Conservation (phyloP, 2,329 filamentous ascomycete species). For the Rutstroemia sp. region DNA sequence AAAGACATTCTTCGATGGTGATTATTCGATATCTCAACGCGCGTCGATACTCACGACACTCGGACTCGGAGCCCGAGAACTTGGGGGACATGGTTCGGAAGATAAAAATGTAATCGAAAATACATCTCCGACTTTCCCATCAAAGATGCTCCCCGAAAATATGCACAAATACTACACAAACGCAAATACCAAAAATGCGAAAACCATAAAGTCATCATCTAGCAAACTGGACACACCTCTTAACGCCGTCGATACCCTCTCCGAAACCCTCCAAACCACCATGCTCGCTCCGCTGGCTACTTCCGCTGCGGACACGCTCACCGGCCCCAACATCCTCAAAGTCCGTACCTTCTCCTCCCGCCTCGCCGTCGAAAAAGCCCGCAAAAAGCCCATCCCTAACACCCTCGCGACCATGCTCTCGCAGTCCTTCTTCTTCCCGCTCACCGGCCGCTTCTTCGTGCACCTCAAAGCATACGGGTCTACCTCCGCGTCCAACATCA, state of each 20-base stretch:
- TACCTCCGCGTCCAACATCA: slow-evolving; percentile 43
- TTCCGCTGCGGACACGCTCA: slow-evolving; percentile 68
- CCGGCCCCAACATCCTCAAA: slow-evolving; percentile 79
- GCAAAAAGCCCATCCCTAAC: slow-evolving; percentile 58
- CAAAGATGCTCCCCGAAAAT: slow-evolving; percentile 66
- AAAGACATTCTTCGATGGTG: slow-evolving; percentile 80
- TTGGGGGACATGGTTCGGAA: slow-evolving; percentile 63
- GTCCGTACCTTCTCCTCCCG: slow-evolving; percentile 81
- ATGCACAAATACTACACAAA: slow-evolving; percentile 64
- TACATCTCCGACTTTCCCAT: slow-evolving; percentile 55
- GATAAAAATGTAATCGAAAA: slow-evolving; percentile 28
- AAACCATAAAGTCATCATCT: neutral
- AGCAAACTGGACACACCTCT: neutral
- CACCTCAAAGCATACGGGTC: slow-evolving; percentile 46
- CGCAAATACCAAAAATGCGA: slow-evolving; percentile 23
- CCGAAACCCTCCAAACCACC: slow-evolving; percentile 57
- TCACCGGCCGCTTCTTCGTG: slow-evolving; percentile 73
- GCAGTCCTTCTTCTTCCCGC: slow-evolving; percentile 75
- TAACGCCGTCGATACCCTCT: slow-evolving; percentile 53
- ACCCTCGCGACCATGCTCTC: slow-evolving; percentile 70
- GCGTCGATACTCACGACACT: slow-evolving; percentile 75
- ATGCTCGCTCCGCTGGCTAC: slow-evolving; percentile 80
- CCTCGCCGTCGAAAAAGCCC: slow-evolving; percentile 55
- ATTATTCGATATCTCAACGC: slow-evolving; percentile 82
- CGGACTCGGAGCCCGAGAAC: slow-evolving; percentile 73